Evolutionary conservation across 2,329 filamentous ascomycete genomes (phyloP).

Genomic region (Metarhizium sp.): DNA sequence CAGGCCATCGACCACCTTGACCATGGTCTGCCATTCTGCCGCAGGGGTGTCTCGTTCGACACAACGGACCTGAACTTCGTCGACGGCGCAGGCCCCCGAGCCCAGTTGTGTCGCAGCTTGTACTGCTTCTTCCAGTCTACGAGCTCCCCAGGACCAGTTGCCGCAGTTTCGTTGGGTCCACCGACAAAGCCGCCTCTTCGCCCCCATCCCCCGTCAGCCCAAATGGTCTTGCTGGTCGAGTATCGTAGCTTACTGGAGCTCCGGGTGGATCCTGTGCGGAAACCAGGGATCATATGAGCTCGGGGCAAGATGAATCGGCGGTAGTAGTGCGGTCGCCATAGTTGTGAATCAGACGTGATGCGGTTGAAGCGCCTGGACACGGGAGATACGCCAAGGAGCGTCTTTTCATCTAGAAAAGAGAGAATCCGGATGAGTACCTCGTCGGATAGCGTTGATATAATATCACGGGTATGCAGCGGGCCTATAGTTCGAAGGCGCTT

Average conservation of each 20-base stretch:
- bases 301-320: constrained; percentile 76
- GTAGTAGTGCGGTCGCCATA: constrained; percentile 90
- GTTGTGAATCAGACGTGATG: constrained; percentile 70
- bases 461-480: constrained; percentile 34
- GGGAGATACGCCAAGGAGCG: constrained; percentile 52
- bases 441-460: constrained; percentile 68
- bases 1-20: constrained; percentile 67
- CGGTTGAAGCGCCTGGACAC: constrained; percentile 68
- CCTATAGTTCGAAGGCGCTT: constrained; percentile 1
- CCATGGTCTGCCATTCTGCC: constrained; percentile 50
- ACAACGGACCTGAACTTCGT: constrained; percentile 56
- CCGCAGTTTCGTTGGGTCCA: constrained; percentile 39
- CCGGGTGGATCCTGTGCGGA: constrained; percentile 28
- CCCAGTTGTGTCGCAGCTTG: constrained; percentile 85
- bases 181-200: constrained; percentile 29
- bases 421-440: constrained; percentile 82
- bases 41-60: constrained; percentile 20
- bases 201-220: constrained; percentile 32
- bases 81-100: constrained; percentile 66
- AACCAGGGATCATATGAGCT: constrained; percentile 64
- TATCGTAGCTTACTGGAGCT: constrained; percentile 31
- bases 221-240: constrained; percentile 32
- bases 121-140: constrained; percentile 86
- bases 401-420: constrained; percentile 60
- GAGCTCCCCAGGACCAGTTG: constrained; percentile 16